Evolutionary conservation across 1,284 basidiomycete species (phyloP).

Genomic region (Apiotrichum mycotoxinovorans): DNA sequence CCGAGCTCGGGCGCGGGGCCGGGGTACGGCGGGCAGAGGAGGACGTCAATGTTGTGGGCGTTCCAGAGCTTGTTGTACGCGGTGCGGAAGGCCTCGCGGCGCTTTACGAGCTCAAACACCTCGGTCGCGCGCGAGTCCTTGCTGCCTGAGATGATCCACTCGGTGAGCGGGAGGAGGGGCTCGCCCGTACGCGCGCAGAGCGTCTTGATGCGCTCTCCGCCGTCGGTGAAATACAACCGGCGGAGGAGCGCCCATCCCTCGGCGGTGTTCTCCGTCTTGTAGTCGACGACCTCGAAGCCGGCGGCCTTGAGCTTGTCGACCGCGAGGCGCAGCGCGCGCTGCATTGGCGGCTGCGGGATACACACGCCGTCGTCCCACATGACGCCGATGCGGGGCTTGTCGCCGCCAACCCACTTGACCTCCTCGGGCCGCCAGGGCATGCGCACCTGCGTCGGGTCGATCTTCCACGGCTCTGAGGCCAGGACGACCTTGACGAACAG

Average conservation of each 20-base stretch:
- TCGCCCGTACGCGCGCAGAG: conserved; percentile 24
- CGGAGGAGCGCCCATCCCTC: conserved; percentile 31
- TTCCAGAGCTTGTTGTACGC: conserved; percentile 28
- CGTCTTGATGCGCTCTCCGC: conserved; percentile 28
- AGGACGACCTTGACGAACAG: conserved; percentile 40
- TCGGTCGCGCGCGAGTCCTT: conserved; percentile 24
- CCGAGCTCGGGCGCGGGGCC: conserved; percentile 35
- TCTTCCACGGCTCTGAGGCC: conserved; percentile 39
- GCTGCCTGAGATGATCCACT: conserved; percentile 26
- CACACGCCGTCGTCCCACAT: conserved; percentile 45
- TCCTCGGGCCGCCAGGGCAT: conserved; percentile 36
- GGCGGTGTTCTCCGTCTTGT: conserved; percentile 20
- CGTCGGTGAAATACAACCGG: conserved; percentile 40
- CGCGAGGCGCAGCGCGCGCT: conserved; percentile 35
- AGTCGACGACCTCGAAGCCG: conserved; percentile 32
- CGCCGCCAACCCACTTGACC: conserved; percentile 16
- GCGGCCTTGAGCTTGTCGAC: conserved; percentile 27
- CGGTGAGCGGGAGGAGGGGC: conserved; percentile 33
- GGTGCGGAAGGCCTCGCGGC: conserved; percentile 30
- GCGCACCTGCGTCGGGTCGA: conserved; percentile 35
- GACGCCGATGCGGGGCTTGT: conserved; percentile 36
- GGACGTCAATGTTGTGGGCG: conserved; percentile 33
- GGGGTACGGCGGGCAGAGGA: conserved; percentile 39
- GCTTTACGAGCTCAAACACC: conserved; percentile 30
- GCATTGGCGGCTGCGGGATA: conserved; percentile 42